Evolutionary conservation across 108 stramenopile species (phyloP).

Genomic region (Cyclostephanos invisitatus): DNA sequence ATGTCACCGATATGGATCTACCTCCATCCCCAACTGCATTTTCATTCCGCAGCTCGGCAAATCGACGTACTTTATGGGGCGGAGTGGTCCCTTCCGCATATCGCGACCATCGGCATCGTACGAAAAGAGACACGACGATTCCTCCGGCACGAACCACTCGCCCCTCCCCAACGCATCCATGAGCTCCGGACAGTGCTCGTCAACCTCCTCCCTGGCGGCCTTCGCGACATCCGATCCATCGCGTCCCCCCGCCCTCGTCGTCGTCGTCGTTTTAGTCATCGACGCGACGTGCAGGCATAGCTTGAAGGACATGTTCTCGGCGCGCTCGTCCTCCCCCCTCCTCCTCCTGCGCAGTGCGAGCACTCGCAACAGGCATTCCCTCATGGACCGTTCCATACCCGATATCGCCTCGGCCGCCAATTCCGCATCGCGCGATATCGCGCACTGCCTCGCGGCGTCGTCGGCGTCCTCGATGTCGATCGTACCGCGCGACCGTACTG

Average conservation of each 20-base stretch:
- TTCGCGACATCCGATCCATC: neutral
- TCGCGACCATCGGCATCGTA: neutral
- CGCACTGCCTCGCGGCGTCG: neutral
- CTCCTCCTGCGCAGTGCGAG: conserved; percentile 30
- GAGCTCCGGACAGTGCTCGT: conserved; percentile 32
- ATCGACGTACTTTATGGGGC: conserved; percentile 32
- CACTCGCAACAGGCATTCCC: conserved; percentile 35
- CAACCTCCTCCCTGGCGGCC: neutral
- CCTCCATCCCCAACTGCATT: conserved; percentile 40
- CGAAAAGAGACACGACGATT: conserved; percentile 37
- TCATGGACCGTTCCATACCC: conserved; percentile 42
- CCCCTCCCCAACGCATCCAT: conserved; percentile 34
- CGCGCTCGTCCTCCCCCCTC: conserved; percentile 27
- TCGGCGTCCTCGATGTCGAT: conserved; percentile 10
- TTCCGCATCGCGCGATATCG: conserved; percentile 23
- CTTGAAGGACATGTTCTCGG: conserved; percentile 50
- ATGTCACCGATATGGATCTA: conserved; percentile 20
- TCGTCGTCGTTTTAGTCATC: neutral
- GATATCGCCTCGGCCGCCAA: conserved; percentile 24
- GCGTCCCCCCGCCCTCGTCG: neutral
- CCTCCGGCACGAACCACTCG: conserved; percentile 31
- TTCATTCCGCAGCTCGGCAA: conserved; percentile 43
- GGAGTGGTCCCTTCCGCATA: conserved; percentile 22
- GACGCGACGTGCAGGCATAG: conserved; percentile 31
- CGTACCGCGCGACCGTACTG: neutral